Percentiles rank a stretch among this genome's conserved stretches.
Evolutionary conservation across 176 grass and related monocot species (phyloP).

Genomic region (Phragmites australis): DNA sequence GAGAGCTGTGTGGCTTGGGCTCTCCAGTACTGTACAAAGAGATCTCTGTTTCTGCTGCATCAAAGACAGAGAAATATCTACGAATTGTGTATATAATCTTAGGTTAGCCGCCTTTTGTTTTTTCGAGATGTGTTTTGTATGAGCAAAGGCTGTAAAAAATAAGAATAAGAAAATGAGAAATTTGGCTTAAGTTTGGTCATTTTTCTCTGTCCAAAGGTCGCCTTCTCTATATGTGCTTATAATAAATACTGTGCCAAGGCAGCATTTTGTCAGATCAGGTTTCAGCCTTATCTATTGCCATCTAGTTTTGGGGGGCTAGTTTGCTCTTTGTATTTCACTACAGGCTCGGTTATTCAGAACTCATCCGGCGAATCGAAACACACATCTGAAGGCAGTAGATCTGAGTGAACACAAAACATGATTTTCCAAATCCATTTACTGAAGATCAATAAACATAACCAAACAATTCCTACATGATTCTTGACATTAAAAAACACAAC

Average conservation of each 20-base stretch:
- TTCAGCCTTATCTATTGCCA: neutral
- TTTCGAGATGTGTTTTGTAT: conserved; percentile 31
- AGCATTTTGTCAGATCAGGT: neutral
- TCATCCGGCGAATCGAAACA: conserved; percentile 9
- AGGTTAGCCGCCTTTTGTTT: neutral
- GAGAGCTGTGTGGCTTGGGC: conserved; percentile 19
- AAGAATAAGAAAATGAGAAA: neutral
- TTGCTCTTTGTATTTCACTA: neutral
- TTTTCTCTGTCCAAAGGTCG: neutral
- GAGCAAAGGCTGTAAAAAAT: conserved; percentile 35
- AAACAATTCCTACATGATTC: neutral
- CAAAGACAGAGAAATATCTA: neutral
- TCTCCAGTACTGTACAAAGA: conserved; percentile 44
- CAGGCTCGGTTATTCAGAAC: neutral
- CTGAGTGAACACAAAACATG: neutral
- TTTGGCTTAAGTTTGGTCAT: conserved; percentile 39
- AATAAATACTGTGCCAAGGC: neutral
- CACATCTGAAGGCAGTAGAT: neutral
- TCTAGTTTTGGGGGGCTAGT: neutral
- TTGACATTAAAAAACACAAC: neutral
- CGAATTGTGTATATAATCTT: conserved; percentile 42
- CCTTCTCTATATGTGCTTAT: neutral
- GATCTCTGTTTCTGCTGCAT: conserved; percentile 32
- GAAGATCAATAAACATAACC: neutral
- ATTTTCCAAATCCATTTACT: neutral